Evolutionary conservation across 768 basidiomycete species (phyloP).

Genomic region (Lanmaoa pseudosensibilis): DNA sequence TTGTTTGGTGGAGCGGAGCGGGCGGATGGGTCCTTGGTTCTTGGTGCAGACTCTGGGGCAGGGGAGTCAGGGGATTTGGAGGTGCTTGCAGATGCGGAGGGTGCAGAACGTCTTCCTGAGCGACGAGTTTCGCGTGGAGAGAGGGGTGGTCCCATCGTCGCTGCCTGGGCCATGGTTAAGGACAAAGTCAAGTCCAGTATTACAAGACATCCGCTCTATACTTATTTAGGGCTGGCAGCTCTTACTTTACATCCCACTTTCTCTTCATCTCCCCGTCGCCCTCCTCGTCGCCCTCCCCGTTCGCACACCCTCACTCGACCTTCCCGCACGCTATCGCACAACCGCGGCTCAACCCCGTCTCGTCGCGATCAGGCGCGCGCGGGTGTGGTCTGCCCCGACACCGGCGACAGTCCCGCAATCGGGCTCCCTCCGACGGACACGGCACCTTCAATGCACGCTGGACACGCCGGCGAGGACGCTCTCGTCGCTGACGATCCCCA

Average conservation of each 20-base stretch:
- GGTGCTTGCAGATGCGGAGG: conserved; percentile 62
- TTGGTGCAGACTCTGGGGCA: conserved; percentile 45
- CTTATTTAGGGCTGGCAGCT: conserved; percentile 40
- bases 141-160: conserved; percentile 73
- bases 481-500: conserved; percentile 16
- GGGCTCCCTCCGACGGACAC: not conserved
- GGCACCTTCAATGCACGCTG: not conserved
- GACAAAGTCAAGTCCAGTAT: conserved; percentile 11
- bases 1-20: conserved; percentile 42
- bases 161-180: conserved; percentile 58
- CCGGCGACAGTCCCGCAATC: conserved; percentile 7
- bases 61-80: conserved; percentile 77
- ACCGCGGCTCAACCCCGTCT: not conserved
- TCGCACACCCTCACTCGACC: not conserved
- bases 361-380: conserved; percentile 23
- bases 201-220: conserved; percentile 12
- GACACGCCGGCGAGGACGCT: conserved; percentile 5
- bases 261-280: not conserved
- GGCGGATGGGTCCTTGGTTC: conserved; percentile 42
- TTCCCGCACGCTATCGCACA: not conserved
- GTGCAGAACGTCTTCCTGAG: conserved; percentile 71
- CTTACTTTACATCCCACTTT: conserved; percentile 9
- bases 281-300: not conserved
- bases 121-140: conserved; percentile 77
- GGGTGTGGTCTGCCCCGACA: not conserved